These are phyloP conservation scores for Heterobasidion annosum DNA, from an alignment of 1,284 basidiomycete species.

Conservation along the genomic window DNA sequence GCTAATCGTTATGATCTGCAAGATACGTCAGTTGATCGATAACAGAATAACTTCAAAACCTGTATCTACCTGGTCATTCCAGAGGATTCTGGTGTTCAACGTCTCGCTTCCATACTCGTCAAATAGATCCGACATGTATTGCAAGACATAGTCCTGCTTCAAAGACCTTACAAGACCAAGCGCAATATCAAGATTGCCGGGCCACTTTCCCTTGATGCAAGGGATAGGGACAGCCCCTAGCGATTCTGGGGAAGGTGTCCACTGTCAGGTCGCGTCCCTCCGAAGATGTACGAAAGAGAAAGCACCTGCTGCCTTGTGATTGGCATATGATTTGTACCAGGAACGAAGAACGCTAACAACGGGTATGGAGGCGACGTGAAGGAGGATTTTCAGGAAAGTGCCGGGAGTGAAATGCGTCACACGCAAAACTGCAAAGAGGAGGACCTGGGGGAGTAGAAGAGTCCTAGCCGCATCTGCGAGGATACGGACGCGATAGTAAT, in stretches of 20 bases:
- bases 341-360: neutral
- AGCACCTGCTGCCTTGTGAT: neutral
- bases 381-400: neutral
- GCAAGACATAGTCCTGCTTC: slow-evolving; percentile 46
- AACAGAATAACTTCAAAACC: neutral
- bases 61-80: slow-evolving; percentile 46
- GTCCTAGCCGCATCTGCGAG: slow-evolving; percentile 18
- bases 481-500: slow-evolving; percentile 24
- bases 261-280: neutral
- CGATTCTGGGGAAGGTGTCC: neutral
- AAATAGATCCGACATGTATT: slow-evolving; percentile 45
- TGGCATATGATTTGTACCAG: neutral
- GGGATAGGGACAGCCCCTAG: slow-evolving; percentile 43
- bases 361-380: neutral
- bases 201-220: slow-evolving; percentile 51
- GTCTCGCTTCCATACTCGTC: slow-evolving; percentile 55
- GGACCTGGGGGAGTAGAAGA: slow-evolving; percentile 22
- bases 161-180: slow-evolving; percentile 42
- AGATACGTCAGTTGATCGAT: neutral
- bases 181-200: slow-evolving; percentile 58
- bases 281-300: neutral
- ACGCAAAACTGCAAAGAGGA: slow-evolving; percentile 9
- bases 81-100: slow-evolving; percentile 51
- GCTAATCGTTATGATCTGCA: slow-evolving; percentile 1
- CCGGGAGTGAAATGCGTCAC: neutral